These are phyloP conservation scores for Odonthalia washingtoniensis DNA, from an alignment of 31 red algal species.

Conservation along the genomic window DNA sequence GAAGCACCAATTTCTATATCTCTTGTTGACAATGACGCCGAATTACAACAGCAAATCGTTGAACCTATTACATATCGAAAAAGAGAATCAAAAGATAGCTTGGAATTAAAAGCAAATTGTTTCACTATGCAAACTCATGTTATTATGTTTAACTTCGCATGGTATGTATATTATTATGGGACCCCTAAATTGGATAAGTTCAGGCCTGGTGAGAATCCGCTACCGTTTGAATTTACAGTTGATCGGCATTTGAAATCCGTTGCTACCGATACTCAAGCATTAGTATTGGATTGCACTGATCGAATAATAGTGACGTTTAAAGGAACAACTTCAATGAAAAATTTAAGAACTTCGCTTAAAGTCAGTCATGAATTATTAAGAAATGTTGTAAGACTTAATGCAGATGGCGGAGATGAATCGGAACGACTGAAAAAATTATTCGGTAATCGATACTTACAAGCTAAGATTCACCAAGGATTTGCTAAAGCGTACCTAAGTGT, in stretches of 20 bases:
- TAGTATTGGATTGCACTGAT: slow-evolving; percentile 82
- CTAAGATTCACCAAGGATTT: slow-evolving; percentile 84
- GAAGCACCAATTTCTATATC: slow-evolving; percentile 60
- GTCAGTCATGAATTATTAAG: slow-evolving; percentile 56
- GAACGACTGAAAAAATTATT: slow-evolving; percentile 63
- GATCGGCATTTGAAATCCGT: slow-evolving; percentile 56
- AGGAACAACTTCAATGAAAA: slow-evolving; percentile 77
- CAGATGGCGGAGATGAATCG: slow-evolving; percentile 60
- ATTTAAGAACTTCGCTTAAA: slow-evolving; percentile 71
- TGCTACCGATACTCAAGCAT: slow-evolving; percentile 76
- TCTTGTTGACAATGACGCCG: slow-evolving; percentile 68
- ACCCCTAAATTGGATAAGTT: slow-evolving; percentile 84
- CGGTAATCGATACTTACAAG: slow-evolving; percentile 40
- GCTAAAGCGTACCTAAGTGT: slow-evolving; percentile 65
- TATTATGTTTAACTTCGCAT: slow-evolving; percentile 93
- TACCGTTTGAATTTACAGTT: slow-evolving; percentile 70
- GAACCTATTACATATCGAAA: slow-evolving; percentile 79
- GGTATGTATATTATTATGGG: slow-evolving; percentile 93
- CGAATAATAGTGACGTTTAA: slow-evolving; percentile 88
- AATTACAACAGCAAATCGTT: slow-evolving; percentile 70
- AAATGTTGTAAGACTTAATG: slow-evolving; percentile 42
- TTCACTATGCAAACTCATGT: slow-evolving; percentile 96
- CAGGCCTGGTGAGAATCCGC: slow-evolving; percentile 66
- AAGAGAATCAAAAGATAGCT: slow-evolving; percentile 66
- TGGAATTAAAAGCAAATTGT: slow-evolving; percentile 78